These are phyloP conservation scores for Lactifluus pinguis DNA, from an alignment of 768 basidiomycete genomes.

Conservation along the genomic window DNA sequence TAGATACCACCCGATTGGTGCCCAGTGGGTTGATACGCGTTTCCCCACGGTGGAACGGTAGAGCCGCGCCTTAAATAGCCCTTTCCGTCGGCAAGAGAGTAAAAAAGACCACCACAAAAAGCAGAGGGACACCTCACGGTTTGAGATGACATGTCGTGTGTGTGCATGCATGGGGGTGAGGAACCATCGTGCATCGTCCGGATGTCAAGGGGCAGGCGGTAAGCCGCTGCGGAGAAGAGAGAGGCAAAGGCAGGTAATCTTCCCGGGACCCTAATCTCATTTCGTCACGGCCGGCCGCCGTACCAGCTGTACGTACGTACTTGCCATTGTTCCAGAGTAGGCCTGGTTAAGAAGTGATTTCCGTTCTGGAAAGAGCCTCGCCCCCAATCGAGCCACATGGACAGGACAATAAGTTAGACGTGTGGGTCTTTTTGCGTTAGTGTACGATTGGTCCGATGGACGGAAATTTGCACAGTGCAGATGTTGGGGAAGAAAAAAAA, in stretches of 20 bases:
- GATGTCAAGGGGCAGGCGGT: slow-evolving; percentile 11
- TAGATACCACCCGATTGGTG: slow-evolving; percentile 18
- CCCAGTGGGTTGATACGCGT: slow-evolving; percentile 13
- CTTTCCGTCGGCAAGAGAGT: slow-evolving; percentile 4
- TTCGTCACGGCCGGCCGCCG: slow-evolving; percentile 10
- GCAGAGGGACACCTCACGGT: no score
- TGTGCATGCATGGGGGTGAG: no score
- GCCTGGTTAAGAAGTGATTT: neutral
- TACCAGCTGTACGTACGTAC: neutral
- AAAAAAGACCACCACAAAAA: no score
- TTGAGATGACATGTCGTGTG: no score
- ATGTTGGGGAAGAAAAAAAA: neutral
- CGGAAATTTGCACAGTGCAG: slow-evolving; percentile 5
- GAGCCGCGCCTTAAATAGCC: slow-evolving; percentile 1
- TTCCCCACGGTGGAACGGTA: slow-evolving; percentile 12
- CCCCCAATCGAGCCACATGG: neutral
- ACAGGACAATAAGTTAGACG: neutral
- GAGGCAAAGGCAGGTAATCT: no score
- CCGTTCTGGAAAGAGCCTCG: slow-evolving; percentile 3
- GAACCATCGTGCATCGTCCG: no score
- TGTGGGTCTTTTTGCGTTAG: neutral
- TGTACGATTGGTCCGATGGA: slow-evolving; percentile 8
- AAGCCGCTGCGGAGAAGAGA: slow-evolving; percentile 16
- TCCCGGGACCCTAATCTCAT: neutral
- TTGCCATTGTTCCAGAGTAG: slow-evolving; percentile 7